Evolutionary conservation across 2,329 filamentous ascomycete genomes (phyloP), one percentile per base, ranked within the genome.

Genomic region (Diaporthe humulicola): DNA sequence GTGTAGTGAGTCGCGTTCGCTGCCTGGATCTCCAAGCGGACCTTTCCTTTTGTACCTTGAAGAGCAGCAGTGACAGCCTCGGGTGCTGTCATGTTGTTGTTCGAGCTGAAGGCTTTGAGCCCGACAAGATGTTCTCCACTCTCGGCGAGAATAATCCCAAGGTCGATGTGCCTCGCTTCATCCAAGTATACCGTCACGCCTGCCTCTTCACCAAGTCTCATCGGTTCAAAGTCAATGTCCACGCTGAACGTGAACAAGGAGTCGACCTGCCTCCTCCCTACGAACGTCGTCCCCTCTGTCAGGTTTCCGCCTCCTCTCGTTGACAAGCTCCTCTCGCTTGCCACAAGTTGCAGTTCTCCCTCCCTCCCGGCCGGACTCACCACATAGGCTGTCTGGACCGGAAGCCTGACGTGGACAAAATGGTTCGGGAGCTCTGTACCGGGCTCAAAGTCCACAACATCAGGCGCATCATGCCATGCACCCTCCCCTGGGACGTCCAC

Each of bases 181-280:
- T 61, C 58, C 36, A 61, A 19, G 25, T 61, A 61, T 3, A 61
- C 58, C 58, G 58, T 45, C n/a, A 61, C 58, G 14, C 58, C 58
- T 17, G 58, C 58, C 58, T 45, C 58, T 28, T 61, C 38, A 22
- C 58, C 38, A 1, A 19, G 58, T 22, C 15, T 9, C 4, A 3
- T 42, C 15, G 58, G 38, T 25, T 45, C 58, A 45, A 61, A 61
- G 3, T 61, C 8, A 19, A 61, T 38, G 28, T 61, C 38, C 14
- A 30, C 58, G 22, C 58, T 61, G 38, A 61, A 61, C 15, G 58
- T 45, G 58, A 61, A 61, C 36, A 61, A 61, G 58, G 38, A 30
- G 36, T 61, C 58, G 36, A 61, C 58, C 36, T 61, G 58, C 5
- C 58, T 61, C 38, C 58, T 61, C 38, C 38, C 38, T 6, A 61